Evolutionary conservation across 768 basidiomycete species (phyloP).

Genomic region (Tubosaeta sp.): DNA sequence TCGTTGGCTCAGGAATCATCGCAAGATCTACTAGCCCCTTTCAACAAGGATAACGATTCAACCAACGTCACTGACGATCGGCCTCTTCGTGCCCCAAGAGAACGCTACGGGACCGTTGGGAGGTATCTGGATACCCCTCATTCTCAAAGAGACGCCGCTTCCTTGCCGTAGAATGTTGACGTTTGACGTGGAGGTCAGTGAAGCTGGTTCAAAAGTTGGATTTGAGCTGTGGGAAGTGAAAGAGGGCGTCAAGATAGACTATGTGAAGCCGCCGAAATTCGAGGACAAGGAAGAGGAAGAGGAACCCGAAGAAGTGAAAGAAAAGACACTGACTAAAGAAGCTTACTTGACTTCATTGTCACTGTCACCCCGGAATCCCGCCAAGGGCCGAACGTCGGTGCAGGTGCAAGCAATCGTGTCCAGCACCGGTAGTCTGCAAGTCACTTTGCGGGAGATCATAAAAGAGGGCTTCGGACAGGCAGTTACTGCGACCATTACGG

Average conservation of each 20-base stretch:
- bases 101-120: slow-evolving; percentile 42
- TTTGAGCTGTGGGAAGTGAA: slow-evolving; percentile 78
- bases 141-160: slow-evolving; percentile 67
- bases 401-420: slow-evolving; percentile 40
- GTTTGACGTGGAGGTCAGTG: slow-evolving; percentile 52
- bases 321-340: slow-evolving; percentile 56
- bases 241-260: slow-evolving; percentile 63
- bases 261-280: slow-evolving; percentile 42
- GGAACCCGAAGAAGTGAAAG: slow-evolving; percentile 62
- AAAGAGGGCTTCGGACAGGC: slow-evolving; percentile 32
- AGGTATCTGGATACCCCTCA: slow-evolving; percentile 61
- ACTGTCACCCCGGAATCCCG: slow-evolving; percentile 34
- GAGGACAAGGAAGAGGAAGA: slow-evolving; percentile 49
- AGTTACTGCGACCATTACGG: slow-evolving; percentile 25
- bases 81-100: slow-evolving; percentile 56
- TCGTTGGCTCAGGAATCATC: slow-evolving; percentile 46
- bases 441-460: slow-evolving; percentile 37
- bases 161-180: slow-evolving; percentile 59
- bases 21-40: slow-evolving; percentile 48
- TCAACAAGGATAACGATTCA: slow-evolving; percentile 38
- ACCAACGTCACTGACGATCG: slow-evolving; percentile 55
- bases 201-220: slow-evolving; percentile 38
- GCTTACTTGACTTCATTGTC: slow-evolving; percentile 37
- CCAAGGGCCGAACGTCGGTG: slow-evolving; percentile 48
- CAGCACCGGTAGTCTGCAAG: slow-evolving; percentile 31